These are phyloP conservation scores for Cryptosporidium baileyi DNA, from an alignment of 169 alveolate genomes.

Conservation along the genomic window DNA sequence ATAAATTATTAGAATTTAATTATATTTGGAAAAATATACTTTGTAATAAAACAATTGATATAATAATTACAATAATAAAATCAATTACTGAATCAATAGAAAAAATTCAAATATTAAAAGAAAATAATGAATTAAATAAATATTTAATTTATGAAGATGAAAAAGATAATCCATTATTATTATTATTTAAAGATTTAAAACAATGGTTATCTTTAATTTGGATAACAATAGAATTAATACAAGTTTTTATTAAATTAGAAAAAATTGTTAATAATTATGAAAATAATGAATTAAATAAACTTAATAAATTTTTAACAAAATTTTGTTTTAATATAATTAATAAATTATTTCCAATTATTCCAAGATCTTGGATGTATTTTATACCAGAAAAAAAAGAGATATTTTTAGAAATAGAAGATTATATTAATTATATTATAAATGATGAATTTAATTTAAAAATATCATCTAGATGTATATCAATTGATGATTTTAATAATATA, in stretches of 20 bases:
- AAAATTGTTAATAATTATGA: neutral
- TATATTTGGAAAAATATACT: slow-evolving; percentile 30
- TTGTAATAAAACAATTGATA: neutral
- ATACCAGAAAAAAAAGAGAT: neutral
- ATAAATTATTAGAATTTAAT: neutral
- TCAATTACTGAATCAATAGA: slow-evolving; percentile 31
- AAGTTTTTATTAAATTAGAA: neutral
- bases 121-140: neutral
- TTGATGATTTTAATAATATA: neutral
- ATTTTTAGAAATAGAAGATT: neutral
- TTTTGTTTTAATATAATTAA: neutral
- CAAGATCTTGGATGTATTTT: slow-evolving; percentile 5
- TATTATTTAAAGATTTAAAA: slow-evolving; percentile 11
- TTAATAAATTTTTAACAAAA: slow-evolving; percentile 19
- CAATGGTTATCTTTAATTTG: slow-evolving; percentile 13
- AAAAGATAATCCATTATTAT: slow-evolving; percentile 24
- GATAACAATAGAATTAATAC: slow-evolving; percentile 1
- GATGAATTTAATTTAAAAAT: neutral
- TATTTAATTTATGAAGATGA: slow-evolving; percentile 14
- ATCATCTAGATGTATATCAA: neutral
- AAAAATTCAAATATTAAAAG: neutral
- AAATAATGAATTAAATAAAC: neutral
- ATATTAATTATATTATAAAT: neutral
- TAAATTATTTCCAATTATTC: slow-evolving; percentile 19
- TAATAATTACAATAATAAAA: neutral